Base-by-base conservation (phyloP, 257 asterid genomes). In the Nicotiana obtusifolia region DNA sequence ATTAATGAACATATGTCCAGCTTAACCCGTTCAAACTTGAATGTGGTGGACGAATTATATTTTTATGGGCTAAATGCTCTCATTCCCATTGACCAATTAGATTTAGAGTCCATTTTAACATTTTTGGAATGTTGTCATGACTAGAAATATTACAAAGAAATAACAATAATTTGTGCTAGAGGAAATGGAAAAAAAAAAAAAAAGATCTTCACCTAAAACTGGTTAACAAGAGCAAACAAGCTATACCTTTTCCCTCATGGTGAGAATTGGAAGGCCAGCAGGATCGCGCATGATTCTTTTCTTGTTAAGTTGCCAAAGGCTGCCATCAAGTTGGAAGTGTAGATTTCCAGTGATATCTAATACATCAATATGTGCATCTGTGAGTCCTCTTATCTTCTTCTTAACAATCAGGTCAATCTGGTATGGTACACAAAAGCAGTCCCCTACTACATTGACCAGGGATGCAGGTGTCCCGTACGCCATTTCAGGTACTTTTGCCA, bases 251-350 rank as follows among this genome's bases (percentile, higher is more conserved):
- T 35, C 77, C 31, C 84, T 81, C 69, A 83, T 81, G 1, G 89
- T 84, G 83, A 86, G 37, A 77, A 89, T 64, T 0, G 90, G 87
- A 4, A 10, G 54, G 14, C 89, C 86, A 10, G 77, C 28, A 4
- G 86, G 81, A 79, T 89, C 84, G 6, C 62, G 37, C 83, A 87
- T 76, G 17, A 84, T 76, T 66, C 92, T 65, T 35, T 85, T 89
- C 89, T 84, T 84, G 64, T 80, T 86, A 49, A 86, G 87, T 31
- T 86, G 89, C 89, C 90, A 89, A 14, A 84, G 28, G 7, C 82
- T 75, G 9, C 88, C 92, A 26, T 56, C 86, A 20, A 84, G 83
- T 83, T 82, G 88, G 62, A 89, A 80, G 3, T 85, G 87, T 31
- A 80, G 81, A 84, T 65, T 79, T 11, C 89, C 88, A 78, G 52